Evolutionary conservation across 495 filamentous ascomycete species (phyloP), one percentile per base, ranked within the genome.

Genomic region (Talaromyces stipitatus): DNA sequence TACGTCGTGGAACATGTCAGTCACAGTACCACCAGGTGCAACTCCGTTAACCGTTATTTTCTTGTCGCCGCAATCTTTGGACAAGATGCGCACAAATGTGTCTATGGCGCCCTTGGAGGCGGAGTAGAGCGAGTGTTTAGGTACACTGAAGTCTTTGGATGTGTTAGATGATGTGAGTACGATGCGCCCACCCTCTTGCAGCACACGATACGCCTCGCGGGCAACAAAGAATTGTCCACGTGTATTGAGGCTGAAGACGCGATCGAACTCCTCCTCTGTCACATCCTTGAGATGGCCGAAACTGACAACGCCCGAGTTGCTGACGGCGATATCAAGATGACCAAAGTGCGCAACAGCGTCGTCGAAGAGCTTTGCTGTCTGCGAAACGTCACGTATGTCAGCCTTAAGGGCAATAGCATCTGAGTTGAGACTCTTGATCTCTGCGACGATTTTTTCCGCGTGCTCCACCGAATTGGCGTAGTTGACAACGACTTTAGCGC

Each of bases 151-250:
- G 60, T 78, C 81, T 73, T 83, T 77, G 27, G 81, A 82, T 22
- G 84, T 85, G 72, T 85, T 85, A 66, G 29, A 30, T 1, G 29
- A 30, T 10, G 11, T 30, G 29, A 30, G 29, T 6, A 30, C 11
- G 5, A 30, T 30, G 29, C 29, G 29, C 7, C 29, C 29, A 9
- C 29, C 29, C 7, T 30, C 29, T 9, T 30, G 7, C 29, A 30
- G 29, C 7, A 9, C 7, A 7, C 29, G 29, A 10, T 30, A 30
- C 11, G 29, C 29, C 11, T 87, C 80, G 71, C 87, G 87, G 27
- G 85, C 89, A 54, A 92, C 89, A 71, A 91, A 90, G 78, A 90
- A 91, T 71, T 92, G 89, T 0, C 82, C 89, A 5, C 85, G 77
- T 3, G 83, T 82, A 71, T 92, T 92, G 57, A 91, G 72, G 66